phyloP scores from a whole-genome alignment of 2,329 filamentous ascomycete genomes.

The Byssothecium circinans region DNA sequence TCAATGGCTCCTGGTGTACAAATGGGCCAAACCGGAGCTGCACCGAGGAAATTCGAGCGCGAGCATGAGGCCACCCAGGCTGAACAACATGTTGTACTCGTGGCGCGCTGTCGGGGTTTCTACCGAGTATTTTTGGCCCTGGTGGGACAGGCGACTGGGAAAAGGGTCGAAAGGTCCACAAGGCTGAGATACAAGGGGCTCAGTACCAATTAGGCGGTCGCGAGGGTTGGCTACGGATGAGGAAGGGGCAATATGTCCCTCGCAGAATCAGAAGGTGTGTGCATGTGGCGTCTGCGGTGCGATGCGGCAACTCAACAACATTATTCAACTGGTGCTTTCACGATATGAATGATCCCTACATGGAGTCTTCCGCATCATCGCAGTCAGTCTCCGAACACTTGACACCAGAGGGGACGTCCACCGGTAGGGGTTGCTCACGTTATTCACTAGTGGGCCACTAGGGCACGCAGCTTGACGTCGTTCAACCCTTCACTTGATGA shows the following conservation, averaged over 20 bases:
- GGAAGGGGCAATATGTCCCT: background rate
- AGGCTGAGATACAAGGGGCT: conserved; percentile 8
- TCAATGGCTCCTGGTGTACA: background rate
- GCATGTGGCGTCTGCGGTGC: background rate
- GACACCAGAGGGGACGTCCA: too few species aligned
- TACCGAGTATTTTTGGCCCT: conserved; percentile 8
- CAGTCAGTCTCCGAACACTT: background rate
- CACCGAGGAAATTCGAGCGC: conserved; percentile 11
- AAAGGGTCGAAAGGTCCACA: too few species aligned
- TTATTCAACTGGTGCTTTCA: background rate
- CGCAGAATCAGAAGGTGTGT: too few species aligned
- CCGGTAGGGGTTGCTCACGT: too few species aligned
- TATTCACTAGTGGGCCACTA: background rate
- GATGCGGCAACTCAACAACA: too few species aligned
- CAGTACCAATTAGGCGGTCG: background rate
- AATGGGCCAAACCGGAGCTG: background rate
- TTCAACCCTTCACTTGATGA: background rate
- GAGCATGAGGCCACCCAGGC: background rate
- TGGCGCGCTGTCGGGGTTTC: too few species aligned
- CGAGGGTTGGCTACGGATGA: background rate
- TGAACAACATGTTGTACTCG: conserved; percentile 10
- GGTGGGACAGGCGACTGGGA: conserved; percentile 13
- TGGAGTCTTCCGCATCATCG: too few species aligned
- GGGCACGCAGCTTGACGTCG: background rate
- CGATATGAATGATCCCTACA: too few species aligned